Conservation (phyloP, 2,329 filamentous ascomycete genomes). For the Boeremia exigua region DNA sequence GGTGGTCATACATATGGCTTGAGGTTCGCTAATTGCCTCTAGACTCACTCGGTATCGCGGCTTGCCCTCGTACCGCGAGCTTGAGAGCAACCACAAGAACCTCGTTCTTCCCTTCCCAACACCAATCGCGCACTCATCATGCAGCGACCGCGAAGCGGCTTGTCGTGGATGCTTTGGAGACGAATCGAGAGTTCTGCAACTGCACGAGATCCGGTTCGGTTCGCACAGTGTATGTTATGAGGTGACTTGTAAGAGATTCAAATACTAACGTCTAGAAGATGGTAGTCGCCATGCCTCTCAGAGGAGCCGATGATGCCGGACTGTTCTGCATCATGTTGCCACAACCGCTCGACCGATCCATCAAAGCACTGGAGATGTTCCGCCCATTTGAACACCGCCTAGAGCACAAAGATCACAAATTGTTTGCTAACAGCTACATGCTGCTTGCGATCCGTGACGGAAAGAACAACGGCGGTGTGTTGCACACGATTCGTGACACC, state of each 20-base stretch:
- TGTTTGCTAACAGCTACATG: conserved; percentile 21
- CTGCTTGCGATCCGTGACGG: conserved; percentile 22
- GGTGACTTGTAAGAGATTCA: not conserved
- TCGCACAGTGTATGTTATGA: not conserved
- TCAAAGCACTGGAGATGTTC: conserved; percentile 20
- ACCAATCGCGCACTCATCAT: not conserved
- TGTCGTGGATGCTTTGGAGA: conserved; percentile 27
- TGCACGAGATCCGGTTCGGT: conserved; percentile 22
- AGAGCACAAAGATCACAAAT: not conserved
- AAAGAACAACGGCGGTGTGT: not conserved
- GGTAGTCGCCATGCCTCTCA: conserved; percentile 26
- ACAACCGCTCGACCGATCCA: conserved; percentile 20
- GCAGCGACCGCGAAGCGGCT: conserved; percentile 19
- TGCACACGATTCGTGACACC: not conserved
- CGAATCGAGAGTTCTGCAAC: conserved; percentile 16
- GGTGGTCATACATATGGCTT: no score
- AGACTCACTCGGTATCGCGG: not conserved
- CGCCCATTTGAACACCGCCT: conserved; percentile 20
- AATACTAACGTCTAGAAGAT: conserved; percentile 19
- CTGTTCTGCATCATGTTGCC: conserved; percentile 31
- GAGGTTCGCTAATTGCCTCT: not conserved
- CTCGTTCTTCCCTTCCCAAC: not conserved
- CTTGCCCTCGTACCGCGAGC: not conserved
- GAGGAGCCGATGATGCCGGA: conserved; percentile 15
- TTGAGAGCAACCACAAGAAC: not conserved